Evolutionary conservation across 169 alveolate genomes (phyloP).

Genomic region (Cryptosporidium parvum): DNA sequence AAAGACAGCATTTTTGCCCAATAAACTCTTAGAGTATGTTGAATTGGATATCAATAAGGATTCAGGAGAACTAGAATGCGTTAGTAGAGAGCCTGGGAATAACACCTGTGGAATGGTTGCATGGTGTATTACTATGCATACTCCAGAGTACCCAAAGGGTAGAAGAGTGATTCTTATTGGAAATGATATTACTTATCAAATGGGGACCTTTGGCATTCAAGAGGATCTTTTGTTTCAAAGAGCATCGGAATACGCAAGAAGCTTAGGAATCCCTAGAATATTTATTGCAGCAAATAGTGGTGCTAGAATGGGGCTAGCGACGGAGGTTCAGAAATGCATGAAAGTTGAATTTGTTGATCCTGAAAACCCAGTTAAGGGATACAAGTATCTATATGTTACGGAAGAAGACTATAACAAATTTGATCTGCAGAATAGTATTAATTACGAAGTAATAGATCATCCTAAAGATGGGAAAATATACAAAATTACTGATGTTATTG

Average conservation of each 20-base stretch:
- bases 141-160: conserved; percentile 86
- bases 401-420: conserved; percentile 79
- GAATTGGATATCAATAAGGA: conserved; percentile 55
- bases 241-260: conserved; percentile 86
- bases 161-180: conserved; percentile 85
- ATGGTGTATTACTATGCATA: conserved; percentile 78
- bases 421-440: conserved; percentile 79
- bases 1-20: conserved; percentile 63
- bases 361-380: conserved; percentile 83
- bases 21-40: conserved; percentile 50
- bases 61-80: conserved; percentile 75
- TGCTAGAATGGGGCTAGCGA: conserved; percentile 87
- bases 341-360: conserved; percentile 83
- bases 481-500: conserved; percentile 78
- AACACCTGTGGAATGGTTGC: conserved; percentile 83
- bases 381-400: conserved; percentile 83
- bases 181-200: conserved; percentile 84
- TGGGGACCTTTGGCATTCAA: conserved; percentile 85
- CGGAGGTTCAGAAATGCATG: conserved; percentile 80
- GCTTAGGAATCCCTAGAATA: conserved; percentile 84
- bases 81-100: conserved; percentile 79
- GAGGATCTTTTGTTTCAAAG: conserved; percentile 82
- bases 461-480: conserved; percentile 81
- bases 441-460: conserved; percentile 79
- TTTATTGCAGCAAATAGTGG: conserved; percentile 88